Percentiles rank a stretch among this genome's conserved stretches.
Evolutionary conservation across 768 basidiomycete species (phyloP).

Genomic region (Tulasnella sp.): DNA sequence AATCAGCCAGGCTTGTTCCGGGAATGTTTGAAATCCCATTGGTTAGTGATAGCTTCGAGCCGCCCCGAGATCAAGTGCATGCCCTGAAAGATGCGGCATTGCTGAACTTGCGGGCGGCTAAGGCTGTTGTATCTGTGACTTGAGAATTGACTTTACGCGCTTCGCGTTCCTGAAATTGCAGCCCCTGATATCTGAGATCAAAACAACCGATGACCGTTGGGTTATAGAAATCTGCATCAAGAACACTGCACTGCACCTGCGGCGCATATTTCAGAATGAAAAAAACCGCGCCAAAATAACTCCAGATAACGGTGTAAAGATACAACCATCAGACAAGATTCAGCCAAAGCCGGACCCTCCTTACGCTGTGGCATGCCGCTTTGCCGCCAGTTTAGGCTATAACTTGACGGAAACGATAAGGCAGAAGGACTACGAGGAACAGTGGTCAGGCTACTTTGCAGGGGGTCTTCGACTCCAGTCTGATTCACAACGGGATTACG

Average conservation of each 20-base stretch:
- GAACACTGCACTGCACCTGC: not conserved
- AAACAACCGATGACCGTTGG: not conserved
- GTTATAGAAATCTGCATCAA: not conserved
- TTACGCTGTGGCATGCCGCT: not conserved
- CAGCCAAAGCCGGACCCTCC: not conserved
- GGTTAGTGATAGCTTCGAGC: not conserved
- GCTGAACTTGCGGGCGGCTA: not conserved
- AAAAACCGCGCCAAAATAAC: not conserved
- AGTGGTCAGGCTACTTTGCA: too few relatives aligned
- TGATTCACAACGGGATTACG: not conserved
- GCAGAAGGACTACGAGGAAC: too few relatives aligned
- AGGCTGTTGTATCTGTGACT: not conserved
- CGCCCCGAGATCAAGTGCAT: not conserved
- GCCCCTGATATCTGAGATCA: not conserved
- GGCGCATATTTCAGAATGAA: not conserved
- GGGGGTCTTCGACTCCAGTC: not conserved
- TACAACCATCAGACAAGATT: not conserved
- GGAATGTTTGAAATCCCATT: not conserved
- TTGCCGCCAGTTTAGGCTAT: too few relatives aligned
- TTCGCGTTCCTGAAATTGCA: not conserved
- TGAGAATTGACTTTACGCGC: not conserved
- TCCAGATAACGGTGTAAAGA: not conserved
- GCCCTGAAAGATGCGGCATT: not conserved
- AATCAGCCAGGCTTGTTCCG: not conserved
- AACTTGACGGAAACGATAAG: too few relatives aligned